Percentiles rank a stretch among this genome's conserved stretches.
These are phyloP conservation scores for Leptomonas pyrrhocoris DNA, from an alignment of 208 protist genomes.

Conservation along the genomic window DNA sequence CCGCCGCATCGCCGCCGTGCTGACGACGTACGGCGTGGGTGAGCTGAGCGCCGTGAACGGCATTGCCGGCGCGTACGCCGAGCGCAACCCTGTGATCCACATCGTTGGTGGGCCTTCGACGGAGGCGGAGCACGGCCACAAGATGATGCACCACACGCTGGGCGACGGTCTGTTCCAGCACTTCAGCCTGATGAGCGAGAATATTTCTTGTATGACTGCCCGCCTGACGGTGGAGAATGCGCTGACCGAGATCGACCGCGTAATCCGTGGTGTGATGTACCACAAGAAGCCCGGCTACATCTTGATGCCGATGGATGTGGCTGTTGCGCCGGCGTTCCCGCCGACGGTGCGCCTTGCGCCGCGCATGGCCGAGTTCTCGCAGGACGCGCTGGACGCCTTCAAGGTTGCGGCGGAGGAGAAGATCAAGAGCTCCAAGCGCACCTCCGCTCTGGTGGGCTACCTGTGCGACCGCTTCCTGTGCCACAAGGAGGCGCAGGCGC, in stretches of 20 bases:
- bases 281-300: slow-evolving; percentile 43
- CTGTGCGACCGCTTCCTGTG: slow-evolving; percentile 50
- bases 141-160: slow-evolving; percentile 47
- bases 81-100: slow-evolving; percentile 44
- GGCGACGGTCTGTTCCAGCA: slow-evolving; percentile 42
- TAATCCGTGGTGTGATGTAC: slow-evolving; percentile 28
- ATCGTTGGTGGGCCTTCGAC: slow-evolving; percentile 43
- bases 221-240: slow-evolving; percentile 27
- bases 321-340: slow-evolving; percentile 3
- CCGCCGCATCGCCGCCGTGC: slow-evolving; percentile 48
- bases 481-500: slow-evolving; percentile 28
- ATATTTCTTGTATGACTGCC: slow-evolving; percentile 28
- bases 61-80: slow-evolving; percentile 37
- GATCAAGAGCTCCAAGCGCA: slow-evolving; percentile 20
- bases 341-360: slow-evolving; percentile 20
- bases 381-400: slow-evolving; percentile 26
- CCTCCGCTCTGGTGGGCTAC: slow-evolving; percentile 35
- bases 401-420: slow-evolving; percentile 33
- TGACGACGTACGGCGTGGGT: slow-evolving; percentile 61
- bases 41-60: slow-evolving; percentile 58
- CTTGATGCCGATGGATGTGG: slow-evolving; percentile 38
- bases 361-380: background rate
- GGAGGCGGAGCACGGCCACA: slow-evolving; percentile 15
- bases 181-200: slow-evolving; percentile 31
- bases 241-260: slow-evolving; percentile 39